Conservation (phyloP, 75 land plant genomes). For the Adiantum capillusveneris region DNA sequence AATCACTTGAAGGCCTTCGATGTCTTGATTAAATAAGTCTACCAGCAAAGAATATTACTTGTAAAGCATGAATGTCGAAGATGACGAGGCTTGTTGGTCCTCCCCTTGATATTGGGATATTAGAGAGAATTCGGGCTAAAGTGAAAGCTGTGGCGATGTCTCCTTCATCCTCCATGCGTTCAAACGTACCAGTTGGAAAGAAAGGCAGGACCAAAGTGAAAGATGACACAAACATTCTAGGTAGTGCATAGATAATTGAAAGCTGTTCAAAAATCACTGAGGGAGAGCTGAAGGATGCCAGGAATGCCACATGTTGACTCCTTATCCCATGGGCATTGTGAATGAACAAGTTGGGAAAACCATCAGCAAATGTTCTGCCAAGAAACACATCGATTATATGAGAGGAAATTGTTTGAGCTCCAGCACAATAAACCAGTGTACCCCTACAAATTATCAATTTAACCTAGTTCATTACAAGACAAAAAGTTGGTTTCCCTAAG, state of each 20-base stretch:
- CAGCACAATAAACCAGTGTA: too few species aligned
- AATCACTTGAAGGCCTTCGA: too few species aligned
- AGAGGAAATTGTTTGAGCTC: too few species aligned
- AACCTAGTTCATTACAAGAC: too few species aligned
- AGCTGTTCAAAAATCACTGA: constrained; percentile 83
- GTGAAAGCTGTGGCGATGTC: constrained; percentile 93
- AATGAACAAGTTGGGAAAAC: constrained; percentile 77
- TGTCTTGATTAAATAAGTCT: too few species aligned
- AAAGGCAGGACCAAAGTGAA: constrained; percentile 78
- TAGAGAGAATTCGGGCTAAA: constrained; percentile 71
- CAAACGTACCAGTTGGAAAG: constrained; percentile 89
- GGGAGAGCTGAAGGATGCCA: constrained; percentile 84
- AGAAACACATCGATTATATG: too few species aligned
- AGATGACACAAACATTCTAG: constrained; percentile 65
- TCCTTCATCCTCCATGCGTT: constrained; percentile 88
- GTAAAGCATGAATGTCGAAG: constrained; percentile 86
- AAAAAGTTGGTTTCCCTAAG: too few species aligned
- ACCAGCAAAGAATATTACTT: constrained; percentile 44
- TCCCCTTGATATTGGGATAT: constrained; percentile 75
- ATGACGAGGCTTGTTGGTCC: constrained; percentile 85
- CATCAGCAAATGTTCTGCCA: constrained; percentile 73
- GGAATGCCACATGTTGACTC: constrained; percentile 80
- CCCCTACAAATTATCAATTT: too few species aligned
- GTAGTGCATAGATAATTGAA: constrained; percentile 69
- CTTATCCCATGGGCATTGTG: constrained; percentile 69